These are phyloP conservation scores for Aspergillus hiratsukae DNA, from an alignment of 2,329 filamentous ascomycete genomes.

Conservation along the genomic window DNA sequence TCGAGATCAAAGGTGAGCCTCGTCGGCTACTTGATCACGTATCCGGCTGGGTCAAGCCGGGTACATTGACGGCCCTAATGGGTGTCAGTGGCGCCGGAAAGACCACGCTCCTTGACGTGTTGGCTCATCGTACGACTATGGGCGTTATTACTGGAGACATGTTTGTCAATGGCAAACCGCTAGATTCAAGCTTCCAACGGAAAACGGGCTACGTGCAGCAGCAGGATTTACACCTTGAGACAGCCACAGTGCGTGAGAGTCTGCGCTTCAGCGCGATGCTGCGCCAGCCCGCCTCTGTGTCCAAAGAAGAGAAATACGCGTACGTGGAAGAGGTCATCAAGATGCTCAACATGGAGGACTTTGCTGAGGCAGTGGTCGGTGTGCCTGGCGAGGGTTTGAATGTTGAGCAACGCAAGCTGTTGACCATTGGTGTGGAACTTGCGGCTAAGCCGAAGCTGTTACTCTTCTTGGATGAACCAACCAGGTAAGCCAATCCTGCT, in stretches of 20 bases:
- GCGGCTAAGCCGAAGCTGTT: slow-evolving; percentile 83
- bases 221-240: slow-evolving; percentile 80
- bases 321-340: slow-evolving; percentile 87
- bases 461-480: slow-evolving; percentile 88
- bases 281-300: slow-evolving; percentile 70
- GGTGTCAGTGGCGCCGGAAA: slow-evolving; percentile 86
- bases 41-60: slow-evolving; percentile 89
- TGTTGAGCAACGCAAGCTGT: slow-evolving; percentile 61
- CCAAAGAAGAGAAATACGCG: slow-evolving; percentile 68
- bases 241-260: slow-evolving; percentile 80
- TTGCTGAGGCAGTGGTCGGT: slow-evolving; percentile 83
- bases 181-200: slow-evolving; percentile 49
- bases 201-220: slow-evolving; percentile 62
- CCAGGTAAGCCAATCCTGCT: slow-evolving; percentile 42
- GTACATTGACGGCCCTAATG: slow-evolving; percentile 84
- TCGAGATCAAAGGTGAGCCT: slow-evolving; percentile 68
- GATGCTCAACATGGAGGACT: slow-evolving; percentile 81
- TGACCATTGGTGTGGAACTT: slow-evolving; percentile 90
- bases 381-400: slow-evolving; percentile 71
- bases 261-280: slow-evolving; percentile 79
- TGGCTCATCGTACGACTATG: slow-evolving; percentile 79
- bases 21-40: slow-evolving; percentile 76
- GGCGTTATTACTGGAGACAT: slow-evolving; percentile 84
- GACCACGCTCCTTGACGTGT: slow-evolving; percentile 78
- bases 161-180: slow-evolving; percentile 66